Conservation (phyloP, 2,329 filamentous ascomycete genomes). For the Alternaria triticina region DNA sequence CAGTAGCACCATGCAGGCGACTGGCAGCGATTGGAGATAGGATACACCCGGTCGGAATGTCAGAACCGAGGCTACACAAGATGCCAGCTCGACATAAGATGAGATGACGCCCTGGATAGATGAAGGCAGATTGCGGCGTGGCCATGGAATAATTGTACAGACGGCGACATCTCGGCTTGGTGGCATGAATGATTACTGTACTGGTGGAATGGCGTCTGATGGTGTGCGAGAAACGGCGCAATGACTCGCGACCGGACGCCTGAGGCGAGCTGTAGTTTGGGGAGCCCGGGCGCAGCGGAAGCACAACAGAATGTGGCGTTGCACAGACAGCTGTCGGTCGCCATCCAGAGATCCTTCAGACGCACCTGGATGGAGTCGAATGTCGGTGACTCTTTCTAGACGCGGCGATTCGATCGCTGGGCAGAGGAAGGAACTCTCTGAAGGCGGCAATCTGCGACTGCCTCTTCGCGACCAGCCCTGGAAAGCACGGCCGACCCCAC, state of each 20-base stretch:
- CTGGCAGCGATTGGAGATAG: slow-evolving; percentile 15
- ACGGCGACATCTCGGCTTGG: slow-evolving; percentile 8
- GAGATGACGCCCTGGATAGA: slow-evolving; percentile 5
- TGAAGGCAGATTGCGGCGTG: slow-evolving; percentile 23
- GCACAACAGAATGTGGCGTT: not conserved
- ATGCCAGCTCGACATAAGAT: slow-evolving; percentile 10
- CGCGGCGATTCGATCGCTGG: not conserved
- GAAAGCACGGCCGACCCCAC: slow-evolving; percentile 4
- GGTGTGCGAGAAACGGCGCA: slow-evolving; percentile 2
- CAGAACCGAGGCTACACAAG: slow-evolving; percentile 16
- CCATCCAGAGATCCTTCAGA: not conserved
- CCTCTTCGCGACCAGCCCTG: slow-evolving; percentile 9
- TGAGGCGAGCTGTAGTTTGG: slow-evolving; percentile 2
- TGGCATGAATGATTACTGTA: not conserved
- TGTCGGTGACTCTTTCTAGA: not conserved
- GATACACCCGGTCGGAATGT: slow-evolving; percentile 7
- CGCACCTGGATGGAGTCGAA: not conserved
- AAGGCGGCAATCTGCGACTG: not conserved
- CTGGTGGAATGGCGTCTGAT: not conserved
- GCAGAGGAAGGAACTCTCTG: not conserved
- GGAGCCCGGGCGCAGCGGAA: slow-evolving; percentile 6
- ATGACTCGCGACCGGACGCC: slow-evolving; percentile 7
- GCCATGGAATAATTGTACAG: not conserved
- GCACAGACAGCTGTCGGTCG: slow-evolving; percentile 3
- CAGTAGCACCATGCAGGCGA: slow-evolving; percentile 18